Conservation (phyloP, 768 basidiomycete species). For the Tylopilus intermedius region DNA sequence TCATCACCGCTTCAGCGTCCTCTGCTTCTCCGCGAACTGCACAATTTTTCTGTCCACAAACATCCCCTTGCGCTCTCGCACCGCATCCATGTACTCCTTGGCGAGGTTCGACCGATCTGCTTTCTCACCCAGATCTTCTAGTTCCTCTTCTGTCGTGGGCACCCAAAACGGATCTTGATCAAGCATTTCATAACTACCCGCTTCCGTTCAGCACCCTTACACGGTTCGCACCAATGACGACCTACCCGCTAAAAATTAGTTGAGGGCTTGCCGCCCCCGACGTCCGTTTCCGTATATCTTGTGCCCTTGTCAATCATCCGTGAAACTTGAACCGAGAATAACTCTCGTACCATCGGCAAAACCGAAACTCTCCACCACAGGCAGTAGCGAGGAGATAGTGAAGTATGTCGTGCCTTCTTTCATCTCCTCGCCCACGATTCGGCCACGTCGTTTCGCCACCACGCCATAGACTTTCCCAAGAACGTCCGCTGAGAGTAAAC, state of each 20-base stretch:
- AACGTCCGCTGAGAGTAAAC: constrained; percentile 68
- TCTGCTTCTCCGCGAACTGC: constrained; percentile 94
- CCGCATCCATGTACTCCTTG: constrained; percentile 85
- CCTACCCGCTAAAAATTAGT: constrained; percentile 91
- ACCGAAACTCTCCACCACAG: constrained; percentile 96
- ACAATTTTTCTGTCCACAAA: constrained; percentile 95
- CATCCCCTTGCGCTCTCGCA: constrained; percentile 90
- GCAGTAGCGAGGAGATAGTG: constrained; percentile 83
- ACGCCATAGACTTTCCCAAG: constrained; percentile 97
- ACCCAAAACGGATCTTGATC: constrained; percentile 98
- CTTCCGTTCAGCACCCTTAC: constrained; percentile 15
- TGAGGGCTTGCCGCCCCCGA: constrained; percentile 98
- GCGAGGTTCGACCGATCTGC: constrained; percentile 92
- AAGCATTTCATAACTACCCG: constrained; percentile 78
- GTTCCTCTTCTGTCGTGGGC: constrained; percentile 91
- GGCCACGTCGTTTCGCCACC: constrained; percentile 83
- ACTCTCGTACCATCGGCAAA: constrained; percentile 80
- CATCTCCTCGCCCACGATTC: constrained; percentile 97
- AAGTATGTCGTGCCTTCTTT: constrained; percentile 96
- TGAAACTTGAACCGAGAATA: neutral
- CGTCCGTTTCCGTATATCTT: constrained; percentile 93
- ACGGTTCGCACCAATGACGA: neutral
- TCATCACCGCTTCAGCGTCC: constrained; percentile 66
- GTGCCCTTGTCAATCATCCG: constrained; percentile 6
- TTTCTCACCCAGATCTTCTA: constrained; percentile 96